Conservation (phyloP, 805 yeast species). For the Pichia phayaonensis region DNA sequence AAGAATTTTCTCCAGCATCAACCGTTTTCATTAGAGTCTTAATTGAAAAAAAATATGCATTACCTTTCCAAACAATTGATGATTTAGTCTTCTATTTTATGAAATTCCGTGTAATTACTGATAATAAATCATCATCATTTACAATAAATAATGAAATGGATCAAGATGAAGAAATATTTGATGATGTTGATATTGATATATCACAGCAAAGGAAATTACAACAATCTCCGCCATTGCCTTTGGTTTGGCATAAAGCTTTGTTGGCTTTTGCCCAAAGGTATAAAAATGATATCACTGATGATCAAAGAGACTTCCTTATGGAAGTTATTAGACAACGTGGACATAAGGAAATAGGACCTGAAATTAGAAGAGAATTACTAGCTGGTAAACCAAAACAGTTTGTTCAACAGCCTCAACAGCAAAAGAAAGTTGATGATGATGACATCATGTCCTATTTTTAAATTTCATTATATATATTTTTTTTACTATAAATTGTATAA, state of each 20-base stretch:
- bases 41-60: conserved; percentile 89
- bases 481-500: neutral
- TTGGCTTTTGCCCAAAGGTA: conserved; percentile 92
- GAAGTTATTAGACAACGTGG: conserved; percentile 87
- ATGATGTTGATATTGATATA: conserved; percentile 26
- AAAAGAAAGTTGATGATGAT: conserved; percentile 18
- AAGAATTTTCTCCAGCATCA: conserved; percentile 81
- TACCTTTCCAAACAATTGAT: conserved; percentile 94
- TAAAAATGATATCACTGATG: conserved; percentile 97
- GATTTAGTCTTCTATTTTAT: conserved; percentile 90
- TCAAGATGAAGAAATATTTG: conserved; percentile 29
- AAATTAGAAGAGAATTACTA: conserved; percentile 83
- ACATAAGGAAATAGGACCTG: conserved; percentile 86
- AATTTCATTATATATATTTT: neutral
- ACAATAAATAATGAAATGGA: conserved; percentile 24
- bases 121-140: conserved; percentile 16
- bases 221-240: conserved; percentile 62
- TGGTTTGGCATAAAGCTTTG: conserved; percentile 96
- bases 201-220: conserved; percentile 26
- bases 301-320: conserved; percentile 88
- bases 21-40: conserved; percentile 85
- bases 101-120: conserved; percentile 68
- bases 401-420: conserved; percentile 11
- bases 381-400: conserved; percentile 67
- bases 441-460: conserved; percentile 29